phyloP scores from a whole-genome alignment of 1,139 yeast species.

The Geotrichum candidum region DNA sequence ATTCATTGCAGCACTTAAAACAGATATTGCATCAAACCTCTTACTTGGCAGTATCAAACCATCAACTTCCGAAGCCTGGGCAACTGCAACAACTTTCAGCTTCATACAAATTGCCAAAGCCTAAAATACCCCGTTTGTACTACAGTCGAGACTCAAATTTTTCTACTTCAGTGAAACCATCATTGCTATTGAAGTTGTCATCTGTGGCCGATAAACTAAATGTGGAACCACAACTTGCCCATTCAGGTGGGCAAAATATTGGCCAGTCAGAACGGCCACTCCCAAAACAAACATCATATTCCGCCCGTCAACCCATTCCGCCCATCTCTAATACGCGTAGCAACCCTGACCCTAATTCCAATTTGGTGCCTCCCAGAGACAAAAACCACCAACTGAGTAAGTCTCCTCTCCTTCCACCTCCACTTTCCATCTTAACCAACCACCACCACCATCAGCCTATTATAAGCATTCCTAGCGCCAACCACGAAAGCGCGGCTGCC shows the following conservation, averaged over 20 bases:
- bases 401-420: background rate
- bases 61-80: no score
- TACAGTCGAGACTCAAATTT: no score
- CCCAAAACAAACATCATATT: background rate
- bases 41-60: no score
- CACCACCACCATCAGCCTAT: conserved; percentile 2
- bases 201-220: no score
- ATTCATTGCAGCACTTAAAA: no score
- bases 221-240: background rate
- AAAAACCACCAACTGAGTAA: background rate
- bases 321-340: background rate
- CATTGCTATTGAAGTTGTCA: no score
- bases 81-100: no score
- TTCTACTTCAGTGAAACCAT: no score
- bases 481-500: conserved; percentile 2
- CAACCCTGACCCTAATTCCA: conserved; percentile 9
- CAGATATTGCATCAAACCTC: no score
- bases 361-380: background rate
- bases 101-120: no score
- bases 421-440: background rate
- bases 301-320: conserved; percentile 15
- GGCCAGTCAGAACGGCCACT: background rate
- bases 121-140: no score
- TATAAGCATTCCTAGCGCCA: background rate
- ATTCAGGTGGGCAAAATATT: background rate